Base-by-base conservation (phyloP, 768 basidiomycete species). In the Clitopilus passeckerianus region DNA sequence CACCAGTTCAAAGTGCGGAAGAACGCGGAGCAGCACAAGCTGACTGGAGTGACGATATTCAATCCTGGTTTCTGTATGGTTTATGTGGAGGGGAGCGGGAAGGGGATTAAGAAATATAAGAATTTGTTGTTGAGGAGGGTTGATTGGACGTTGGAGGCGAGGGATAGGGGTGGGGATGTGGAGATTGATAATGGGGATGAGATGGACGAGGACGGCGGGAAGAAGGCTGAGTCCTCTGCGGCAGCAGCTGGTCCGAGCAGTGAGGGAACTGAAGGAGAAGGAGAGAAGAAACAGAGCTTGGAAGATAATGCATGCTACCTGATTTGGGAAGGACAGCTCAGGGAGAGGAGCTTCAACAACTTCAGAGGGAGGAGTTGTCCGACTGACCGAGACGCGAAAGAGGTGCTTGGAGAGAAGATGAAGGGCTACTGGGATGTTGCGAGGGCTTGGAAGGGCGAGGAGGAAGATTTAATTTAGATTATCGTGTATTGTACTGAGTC, bases 1-100 rank as follows among this genome's bases (percentile, higher is more conserved):
- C 97, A 99, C 66, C 88, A 91, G 61, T 98, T 93, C 81, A 99
- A 98, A 77, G 91, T 98, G 56, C 87, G 91, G 60, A 95, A 92
- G 79, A 98, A 98, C 66, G 97, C 97, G 0, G 91, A 96, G 67
- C 94, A 97, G 70, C 80, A 89, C 70, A 86, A 85, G 61, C 79
- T 98, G 14, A 88, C 92, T 0, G 97, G 97, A 9, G 76, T 95
- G 34, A 94, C 91, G 67, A 89, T 97, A 67, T 93, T 94, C 82
- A 86, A 95, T 68, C 90, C 94, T 0, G 74, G 82, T 30, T 98
- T 98, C 79, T 88, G 83, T 66, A 81, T 98, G 78, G 86, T 99
- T 53, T 91, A 96, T 65, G 92, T 97, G 59, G 97, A 99, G 71
- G 97, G 97, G 41, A 90, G 90, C 0, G 74, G 82, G 34, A 95